Conservation (phyloP, 805 yeast genomes). For the Lachancea fermentati region DNA sequence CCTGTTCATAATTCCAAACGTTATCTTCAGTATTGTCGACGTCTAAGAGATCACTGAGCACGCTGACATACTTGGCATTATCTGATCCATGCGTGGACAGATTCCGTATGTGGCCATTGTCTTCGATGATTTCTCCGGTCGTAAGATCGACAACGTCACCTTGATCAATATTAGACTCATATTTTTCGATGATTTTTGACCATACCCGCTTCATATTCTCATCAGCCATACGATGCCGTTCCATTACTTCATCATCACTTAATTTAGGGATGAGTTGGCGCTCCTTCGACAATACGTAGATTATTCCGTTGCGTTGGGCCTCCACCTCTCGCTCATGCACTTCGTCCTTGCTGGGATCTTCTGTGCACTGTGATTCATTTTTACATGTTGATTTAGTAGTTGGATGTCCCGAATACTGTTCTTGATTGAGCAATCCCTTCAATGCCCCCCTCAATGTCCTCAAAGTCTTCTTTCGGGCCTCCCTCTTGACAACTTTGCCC, state of each 20-base stretch:
- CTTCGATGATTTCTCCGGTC: constrained; percentile 58
- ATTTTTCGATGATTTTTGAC: constrained; percentile 49
- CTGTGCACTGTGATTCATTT: background rate
- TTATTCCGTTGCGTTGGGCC: constrained; percentile 14
- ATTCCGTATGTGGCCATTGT: constrained; percentile 63
- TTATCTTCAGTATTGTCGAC: constrained; percentile 10
- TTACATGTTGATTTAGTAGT: background rate
- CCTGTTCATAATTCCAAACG: constrained; percentile 8
- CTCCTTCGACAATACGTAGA: constrained; percentile 31
- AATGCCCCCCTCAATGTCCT: constrained; percentile 20
- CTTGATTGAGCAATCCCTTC: constrained; percentile 15
- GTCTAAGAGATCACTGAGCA: constrained; percentile 19
- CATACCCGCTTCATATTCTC: constrained; percentile 37
- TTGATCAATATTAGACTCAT: constrained; percentile 45
- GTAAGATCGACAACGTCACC: constrained; percentile 61
- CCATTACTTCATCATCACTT: constrained; percentile 31
- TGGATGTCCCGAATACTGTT: background rate
- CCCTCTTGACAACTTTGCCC: constrained; percentile 11
- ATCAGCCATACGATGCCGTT: constrained; percentile 32
- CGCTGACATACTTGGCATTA: constrained; percentile 20
- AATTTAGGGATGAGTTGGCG: constrained; percentile 27
- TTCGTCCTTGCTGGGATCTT: background rate
- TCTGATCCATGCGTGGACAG: constrained; percentile 22
- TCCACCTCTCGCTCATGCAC: background rate
- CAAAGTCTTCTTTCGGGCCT: constrained; percentile 12